Evolutionary conservation across 305 asterid genomes (phyloP).

Genomic region (Fraxinus floribunda): DNA sequence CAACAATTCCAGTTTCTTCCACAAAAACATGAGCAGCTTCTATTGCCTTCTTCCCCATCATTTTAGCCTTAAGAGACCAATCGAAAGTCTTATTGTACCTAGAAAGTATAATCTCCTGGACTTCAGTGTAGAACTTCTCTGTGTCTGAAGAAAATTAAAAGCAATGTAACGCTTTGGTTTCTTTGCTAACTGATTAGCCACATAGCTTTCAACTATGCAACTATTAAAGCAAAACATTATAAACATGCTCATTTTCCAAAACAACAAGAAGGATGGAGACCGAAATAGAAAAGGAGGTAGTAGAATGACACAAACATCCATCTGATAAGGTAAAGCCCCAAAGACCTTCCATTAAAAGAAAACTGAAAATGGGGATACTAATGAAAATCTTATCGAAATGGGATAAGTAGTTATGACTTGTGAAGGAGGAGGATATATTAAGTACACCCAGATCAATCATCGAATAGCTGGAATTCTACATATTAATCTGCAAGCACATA

Average conservation of each 20-base stretch:
- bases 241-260: not conserved
- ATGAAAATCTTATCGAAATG: not conserved
- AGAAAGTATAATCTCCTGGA: conserved; percentile 86
- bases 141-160: conserved; percentile 58
- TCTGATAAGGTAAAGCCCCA: not conserved
- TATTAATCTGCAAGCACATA: not conserved
- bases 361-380: not conserved
- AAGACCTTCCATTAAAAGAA: not conserved
- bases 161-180: conserved; percentile 10
- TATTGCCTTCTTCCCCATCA: conserved; percentile 98
- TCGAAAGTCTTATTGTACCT: conserved; percentile 87
- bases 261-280: not conserved
- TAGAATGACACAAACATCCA: not conserved
- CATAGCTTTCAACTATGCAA: not conserved
- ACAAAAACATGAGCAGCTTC: conserved; percentile 94
- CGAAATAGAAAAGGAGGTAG: not conserved
- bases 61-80: conserved; percentile 93
- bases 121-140: conserved; percentile 87
- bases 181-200: conserved; percentile 1
- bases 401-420: not conserved
- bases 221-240: not conserved
- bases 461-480: not conserved
- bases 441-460: not conserved
- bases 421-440: not conserved
- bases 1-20: conserved; percentile 77